Base-by-base conservation (phyloP, 495 filamentous ascomycete species). In the Podospora pseudoanserina region DNA sequence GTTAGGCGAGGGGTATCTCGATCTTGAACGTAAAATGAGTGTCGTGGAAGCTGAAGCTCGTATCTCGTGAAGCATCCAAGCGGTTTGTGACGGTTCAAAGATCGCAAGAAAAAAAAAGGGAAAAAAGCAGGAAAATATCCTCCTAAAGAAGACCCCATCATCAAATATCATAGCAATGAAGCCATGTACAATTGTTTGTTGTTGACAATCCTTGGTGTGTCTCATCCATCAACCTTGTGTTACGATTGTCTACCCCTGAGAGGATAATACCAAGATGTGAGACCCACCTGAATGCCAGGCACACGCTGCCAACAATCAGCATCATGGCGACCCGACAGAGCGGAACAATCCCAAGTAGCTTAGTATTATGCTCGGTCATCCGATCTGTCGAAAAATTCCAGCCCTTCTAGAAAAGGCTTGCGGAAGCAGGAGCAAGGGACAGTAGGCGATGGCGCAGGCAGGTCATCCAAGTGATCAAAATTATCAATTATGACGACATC, bases 241-340 rank as follows among this genome's bases (percentile, higher is more conserved):
- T 58, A 58, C 9, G 19, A 58, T 58, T 61, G 59, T 61, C 7
- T 61, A 61, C 27, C 23, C 23, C 59, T 28, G 59, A 61, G 18
- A 61, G 59, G 27, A 61, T 27, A 61, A 61, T 61, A 7, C 59
- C 32, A 61, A 61, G 26, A 15, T 26, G 59, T 5, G 55, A 7
- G 23, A 20, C 16, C 55, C 55, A 58, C n/a, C 5, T 20, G 7
- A 20, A 58, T 58, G 55, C n/a, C n/a, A 30, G 20, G 20, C 26
- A 6, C 4, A 23, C 23, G 23, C 23, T 23, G 23, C 18, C 23
- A 58, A 58, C 56, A 58, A 58, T 27, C 56, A 58, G 19, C 13
- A 20, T 58, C 18, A 20, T 20, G n/a, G 56, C 3, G 59, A 61
- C 16, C 23, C 59, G 59, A 27, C 27, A 27, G 28, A 61, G 20